phyloP scores from a whole-genome alignment of 1,284 basidiomycete species.

The Marasmius fiardii region DNA sequence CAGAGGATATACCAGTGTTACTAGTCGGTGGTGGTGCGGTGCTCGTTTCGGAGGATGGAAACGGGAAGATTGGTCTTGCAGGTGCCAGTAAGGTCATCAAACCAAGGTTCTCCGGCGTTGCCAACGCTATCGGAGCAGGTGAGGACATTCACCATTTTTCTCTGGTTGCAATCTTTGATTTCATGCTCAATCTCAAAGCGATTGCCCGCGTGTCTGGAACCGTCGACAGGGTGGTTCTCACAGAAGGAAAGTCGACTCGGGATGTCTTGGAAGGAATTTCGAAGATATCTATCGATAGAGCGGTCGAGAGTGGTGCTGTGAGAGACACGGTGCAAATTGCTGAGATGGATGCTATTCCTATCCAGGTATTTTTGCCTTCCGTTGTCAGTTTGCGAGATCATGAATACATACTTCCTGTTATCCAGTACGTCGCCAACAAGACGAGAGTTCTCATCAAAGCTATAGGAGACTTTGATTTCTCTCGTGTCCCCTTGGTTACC shows the following conservation, averaged over 20 bases:
- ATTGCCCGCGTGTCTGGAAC: slow-evolving; percentile 31
- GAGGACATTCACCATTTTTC: slow-evolving; percentile 23
- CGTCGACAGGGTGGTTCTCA: slow-evolving; percentile 37
- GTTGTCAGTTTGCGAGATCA: no score
- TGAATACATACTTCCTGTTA: neutral
- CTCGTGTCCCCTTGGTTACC: slow-evolving; percentile 5
- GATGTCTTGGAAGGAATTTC: slow-evolving; percentile 39
- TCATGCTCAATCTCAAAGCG: slow-evolving; percentile 17
- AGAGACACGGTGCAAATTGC: slow-evolving; percentile 29
- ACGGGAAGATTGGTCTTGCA: slow-evolving; percentile 23
- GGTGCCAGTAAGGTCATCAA: slow-evolving; percentile 50
- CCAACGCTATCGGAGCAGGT: slow-evolving; percentile 59
- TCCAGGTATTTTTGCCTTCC: slow-evolving; percentile 12
- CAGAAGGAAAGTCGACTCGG: slow-evolving; percentile 36
- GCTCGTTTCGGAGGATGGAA: slow-evolving; percentile 37
- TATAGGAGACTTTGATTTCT: slow-evolving; percentile 41
- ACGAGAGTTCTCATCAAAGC: slow-evolving; percentile 51
- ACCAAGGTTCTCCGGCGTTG: slow-evolving; percentile 50
- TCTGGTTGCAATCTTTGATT: neutral
- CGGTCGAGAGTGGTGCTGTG: slow-evolving; percentile 43
- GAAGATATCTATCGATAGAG: slow-evolving; percentile 31
- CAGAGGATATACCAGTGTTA: slow-evolving; percentile 42
- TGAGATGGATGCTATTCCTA: slow-evolving; percentile 34
- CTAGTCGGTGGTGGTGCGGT: slow-evolving; percentile 55
- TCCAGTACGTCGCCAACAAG: slow-evolving; percentile 42